These are phyloP conservation scores for Orobanche coerulescens DNA, from an alignment of 257 asterid species.

Conservation along the genomic window DNA sequence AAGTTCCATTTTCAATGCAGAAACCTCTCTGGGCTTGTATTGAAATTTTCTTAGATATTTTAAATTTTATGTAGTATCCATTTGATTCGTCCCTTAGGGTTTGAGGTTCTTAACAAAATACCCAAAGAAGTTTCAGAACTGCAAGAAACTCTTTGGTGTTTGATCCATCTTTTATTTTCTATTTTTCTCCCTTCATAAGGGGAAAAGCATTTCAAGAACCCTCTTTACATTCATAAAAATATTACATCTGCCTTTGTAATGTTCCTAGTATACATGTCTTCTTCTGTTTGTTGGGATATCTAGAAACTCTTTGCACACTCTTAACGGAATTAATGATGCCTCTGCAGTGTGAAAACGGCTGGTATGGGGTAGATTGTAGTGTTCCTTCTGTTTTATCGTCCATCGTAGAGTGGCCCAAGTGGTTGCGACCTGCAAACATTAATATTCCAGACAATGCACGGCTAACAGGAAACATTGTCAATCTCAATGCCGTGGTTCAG, in stretches of 20 bases:
- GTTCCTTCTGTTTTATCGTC: constrained; percentile 72
- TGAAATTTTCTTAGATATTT: too few relatives aligned
- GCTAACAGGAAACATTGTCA: constrained; percentile 28
- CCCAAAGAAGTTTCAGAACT: too few relatives aligned
- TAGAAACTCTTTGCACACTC: background rate
- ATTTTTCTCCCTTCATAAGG: too few relatives aligned
- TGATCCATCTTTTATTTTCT: too few relatives aligned
- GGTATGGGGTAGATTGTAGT: constrained; percentile 96
- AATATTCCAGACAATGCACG: constrained; percentile 42
- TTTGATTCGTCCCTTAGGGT: background rate
- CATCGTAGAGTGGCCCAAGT: constrained; percentile 69
- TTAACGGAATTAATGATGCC: constrained; percentile 15
- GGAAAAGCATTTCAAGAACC: too few relatives aligned
- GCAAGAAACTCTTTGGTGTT: too few relatives aligned
- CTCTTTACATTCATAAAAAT: too few relatives aligned
- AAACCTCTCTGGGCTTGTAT: too few relatives aligned
- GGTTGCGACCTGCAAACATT: constrained; percentile 82
- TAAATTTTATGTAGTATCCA: too few relatives aligned
- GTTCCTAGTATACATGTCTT: too few relatives aligned
- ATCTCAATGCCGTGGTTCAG: constrained; percentile 54
- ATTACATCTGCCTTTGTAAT: too few relatives aligned
- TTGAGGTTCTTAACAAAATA: too few relatives aligned
- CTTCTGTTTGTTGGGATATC: background rate
- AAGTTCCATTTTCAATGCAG: background rate
- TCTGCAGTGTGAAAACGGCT: constrained; percentile 74